These are phyloP conservation scores for Monsonia emarginata DNA, from an alignment of 441 rosid genomes.

Conservation along the genomic window DNA sequence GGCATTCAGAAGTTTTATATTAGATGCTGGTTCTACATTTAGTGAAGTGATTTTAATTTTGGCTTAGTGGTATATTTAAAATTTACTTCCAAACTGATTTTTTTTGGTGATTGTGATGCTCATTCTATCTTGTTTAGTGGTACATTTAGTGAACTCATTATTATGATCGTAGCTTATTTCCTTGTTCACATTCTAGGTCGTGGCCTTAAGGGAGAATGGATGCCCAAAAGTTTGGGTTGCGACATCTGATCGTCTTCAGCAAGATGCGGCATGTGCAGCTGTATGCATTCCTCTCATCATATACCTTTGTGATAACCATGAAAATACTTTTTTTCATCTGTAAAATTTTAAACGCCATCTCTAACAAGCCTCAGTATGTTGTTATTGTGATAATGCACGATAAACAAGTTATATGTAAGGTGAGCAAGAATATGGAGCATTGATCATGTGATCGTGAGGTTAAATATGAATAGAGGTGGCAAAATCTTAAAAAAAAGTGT, in stretches of 20 bases:
- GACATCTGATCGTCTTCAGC: slow-evolving; percentile 74
- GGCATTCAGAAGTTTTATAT: no score
- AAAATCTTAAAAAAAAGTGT: no score
- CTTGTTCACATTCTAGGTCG: slow-evolving; percentile 43
- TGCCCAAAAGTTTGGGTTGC: slow-evolving; percentile 91
- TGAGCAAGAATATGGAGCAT: no score
- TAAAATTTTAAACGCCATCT: neutral
- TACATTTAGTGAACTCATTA: slow-evolving; percentile 3
- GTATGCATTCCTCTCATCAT: slow-evolving; percentile 33
- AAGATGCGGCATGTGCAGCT: slow-evolving; percentile 82
- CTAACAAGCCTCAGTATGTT: neutral
- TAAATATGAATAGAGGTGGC: no score
- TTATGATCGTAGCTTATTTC: slow-evolving; percentile 15
- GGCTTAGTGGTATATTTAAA: neutral
- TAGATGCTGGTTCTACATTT: neutral
- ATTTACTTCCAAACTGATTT: neutral
- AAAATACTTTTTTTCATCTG: neutral
- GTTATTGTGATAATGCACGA: neutral
- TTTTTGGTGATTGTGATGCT: slow-evolving; percentile 7
- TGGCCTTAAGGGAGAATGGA: slow-evolving; percentile 70
- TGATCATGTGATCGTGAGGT: no score
- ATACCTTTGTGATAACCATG: slow-evolving; percentile 5
- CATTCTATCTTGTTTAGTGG: slow-evolving; percentile 3
- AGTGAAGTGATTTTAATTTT: neutral
- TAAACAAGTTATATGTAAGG: no score